These are phyloP conservation scores for Eleusine coracana DNA, from an alignment of 176 grass and related monocot genomes.

Conservation along the genomic window DNA sequence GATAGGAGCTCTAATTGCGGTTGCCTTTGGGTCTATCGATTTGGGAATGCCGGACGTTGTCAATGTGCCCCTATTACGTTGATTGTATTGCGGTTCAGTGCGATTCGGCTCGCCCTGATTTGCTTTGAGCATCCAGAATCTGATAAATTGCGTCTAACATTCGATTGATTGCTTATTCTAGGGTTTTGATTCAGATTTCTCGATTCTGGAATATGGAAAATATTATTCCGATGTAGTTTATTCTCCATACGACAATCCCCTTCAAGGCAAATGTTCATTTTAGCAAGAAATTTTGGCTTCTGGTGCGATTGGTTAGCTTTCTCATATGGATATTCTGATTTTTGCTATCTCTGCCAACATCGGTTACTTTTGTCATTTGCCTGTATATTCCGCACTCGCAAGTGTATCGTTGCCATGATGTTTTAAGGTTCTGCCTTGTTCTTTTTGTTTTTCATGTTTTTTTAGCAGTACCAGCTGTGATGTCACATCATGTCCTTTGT, in stretches of 20 bases:
- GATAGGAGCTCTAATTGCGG: neutral
- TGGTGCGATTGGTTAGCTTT: neutral
- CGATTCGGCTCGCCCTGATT: neutral
- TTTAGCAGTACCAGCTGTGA: slow-evolving; percentile 4
- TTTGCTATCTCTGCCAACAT: slow-evolving; percentile 4
- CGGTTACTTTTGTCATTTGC: slow-evolving; percentile 24
- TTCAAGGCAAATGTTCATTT: neutral
- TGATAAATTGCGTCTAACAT: neutral
- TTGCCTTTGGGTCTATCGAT: neutral
- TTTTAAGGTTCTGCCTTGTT: slow-evolving; percentile 10
- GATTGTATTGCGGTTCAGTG: neutral
- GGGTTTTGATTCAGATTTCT: slow-evolving; percentile 4
- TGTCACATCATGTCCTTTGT: slow-evolving; percentile 53
- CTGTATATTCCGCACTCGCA: slow-evolving; percentile 17
- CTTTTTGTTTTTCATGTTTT: slow-evolving; percentile 20
- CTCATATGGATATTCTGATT: neutral
- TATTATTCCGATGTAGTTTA: neutral
- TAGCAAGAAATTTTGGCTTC: neutral
- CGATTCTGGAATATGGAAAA: neutral
- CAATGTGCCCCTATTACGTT: slow-evolving; percentile 10
- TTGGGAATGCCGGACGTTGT: slow-evolving; percentile 13
- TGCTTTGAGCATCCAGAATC: neutral
- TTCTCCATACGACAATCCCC: neutral
- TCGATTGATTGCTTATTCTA: neutral
- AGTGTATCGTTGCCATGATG: neutral